These are phyloP conservation scores for Sporothrix phasma DNA, from an alignment of 2,329 filamentous ascomycete genomes.

Conservation along the genomic window DNA sequence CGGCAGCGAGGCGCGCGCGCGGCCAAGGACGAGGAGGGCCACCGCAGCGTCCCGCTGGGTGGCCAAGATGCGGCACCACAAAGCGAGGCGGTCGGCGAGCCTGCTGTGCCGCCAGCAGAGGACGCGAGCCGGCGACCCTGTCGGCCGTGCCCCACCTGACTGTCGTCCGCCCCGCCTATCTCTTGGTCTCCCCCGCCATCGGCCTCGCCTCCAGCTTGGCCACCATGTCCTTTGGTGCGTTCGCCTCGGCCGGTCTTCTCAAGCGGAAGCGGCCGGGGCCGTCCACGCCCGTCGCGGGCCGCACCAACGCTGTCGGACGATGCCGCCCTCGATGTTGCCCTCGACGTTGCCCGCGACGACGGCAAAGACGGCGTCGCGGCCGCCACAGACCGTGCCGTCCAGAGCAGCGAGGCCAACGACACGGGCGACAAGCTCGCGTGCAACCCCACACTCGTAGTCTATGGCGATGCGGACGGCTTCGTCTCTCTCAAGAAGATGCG, in stretches of 20 bases:
- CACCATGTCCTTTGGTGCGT: conserved; percentile 45
- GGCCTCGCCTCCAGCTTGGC: conserved; percentile 50
- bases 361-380: neutral
- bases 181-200: conserved; percentile 59
- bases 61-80: conserved; percentile 29
- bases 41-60: conserved; percentile 39
- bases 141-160: conserved; percentile 28
- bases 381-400: neutral
- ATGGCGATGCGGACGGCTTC: conserved; percentile 67
- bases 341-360: neutral
- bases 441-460: conserved; percentile 58
- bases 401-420: conserved; percentile 15
- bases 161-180: conserved; percentile 39
- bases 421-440: conserved; percentile 46
- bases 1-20: neutral
- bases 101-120: neutral
- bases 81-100: conserved; percentile 16
- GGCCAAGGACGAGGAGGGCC: conserved; percentile 9
- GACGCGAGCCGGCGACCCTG: conserved; percentile 18
- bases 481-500: conserved; percentile 54
- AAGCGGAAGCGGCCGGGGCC: neutral
- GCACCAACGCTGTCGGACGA: no score
- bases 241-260: conserved; percentile 10
- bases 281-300: conserved; percentile 12
- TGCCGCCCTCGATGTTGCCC: no score